Evolutionary conservation across 345 rosid genomes (phyloP), one percentile per base, ranked within the genome.

Genomic region (Eucalyptus cladocalyx): DNA sequence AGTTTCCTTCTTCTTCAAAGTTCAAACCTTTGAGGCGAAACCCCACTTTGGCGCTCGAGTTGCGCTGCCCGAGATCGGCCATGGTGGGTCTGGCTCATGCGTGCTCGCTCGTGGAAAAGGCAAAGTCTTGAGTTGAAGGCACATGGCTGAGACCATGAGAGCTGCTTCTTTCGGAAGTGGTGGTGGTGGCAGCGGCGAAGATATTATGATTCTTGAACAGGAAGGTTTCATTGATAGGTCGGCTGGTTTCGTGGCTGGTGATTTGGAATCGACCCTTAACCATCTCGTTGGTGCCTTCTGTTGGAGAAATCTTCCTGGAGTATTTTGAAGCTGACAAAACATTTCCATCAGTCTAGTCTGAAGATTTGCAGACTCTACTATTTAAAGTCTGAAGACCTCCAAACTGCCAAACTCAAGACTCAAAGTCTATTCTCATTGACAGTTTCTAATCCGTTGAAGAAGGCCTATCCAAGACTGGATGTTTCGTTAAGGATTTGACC

Each of bases 201-300:
- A 91, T 32, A 42, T 92, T 49, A 60, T 87, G 49, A 88, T 90
- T 60, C 62, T 95, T 48, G 94, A 95, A 89, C 94, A 93, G 80
- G 96, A 95, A 45, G 88, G 88, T 60, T 89, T 93, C 8, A 88
- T 94, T 23, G 45, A 87, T 47, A 92, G 80, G 11, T 54, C 95
- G 2, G 49, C 90, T 8, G 89, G 54, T 81, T 69, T 93, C 76
- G 86, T 87, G 87, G 54, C 88, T 65, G 89, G 88, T 15, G 94
- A 93, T 28, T 50, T 93, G 87, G 94, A 95, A 88, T 89, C 95
- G 72, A 86, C 93, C 83, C 92, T 93, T 88, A 97, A 97, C 91
- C 94, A 95, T 80, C 65, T 96, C 96, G 98, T 95, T 80, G 48
- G 95, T 93, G 88, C 88, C 37, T 34, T n/a, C n/a, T n/a, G n/a